Evolutionary conservation across 148 eudicot species (phyloP).

Genomic region (Camellia granthamiana): DNA sequence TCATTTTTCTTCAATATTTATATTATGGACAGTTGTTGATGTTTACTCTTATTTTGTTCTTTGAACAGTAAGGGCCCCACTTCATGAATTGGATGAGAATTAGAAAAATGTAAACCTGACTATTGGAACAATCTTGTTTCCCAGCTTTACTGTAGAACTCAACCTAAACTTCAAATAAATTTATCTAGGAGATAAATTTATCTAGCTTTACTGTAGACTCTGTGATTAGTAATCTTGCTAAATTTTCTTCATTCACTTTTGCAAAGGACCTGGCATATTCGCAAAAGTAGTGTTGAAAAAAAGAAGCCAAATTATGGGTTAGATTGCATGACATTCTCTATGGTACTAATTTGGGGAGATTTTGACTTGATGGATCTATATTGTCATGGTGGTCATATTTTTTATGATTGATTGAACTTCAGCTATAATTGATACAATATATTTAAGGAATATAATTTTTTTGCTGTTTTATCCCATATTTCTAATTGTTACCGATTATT

Average conservation of each 20-base stretch:
- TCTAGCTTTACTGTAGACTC: not conserved
- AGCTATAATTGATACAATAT: not conserved
- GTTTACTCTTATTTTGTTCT: not conserved
- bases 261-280: not conserved
- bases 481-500: not conserved
- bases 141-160: not conserved
- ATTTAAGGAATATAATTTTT: not conserved
- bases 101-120: not conserved
- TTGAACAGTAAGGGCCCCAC: slow-evolving; percentile 1
- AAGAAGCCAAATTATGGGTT: not conserved
- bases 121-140: not conserved
- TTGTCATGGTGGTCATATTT: not conserved
- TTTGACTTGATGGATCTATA: not conserved
- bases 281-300: not conserved
- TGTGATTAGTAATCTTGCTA: not conserved
- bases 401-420: not conserved
- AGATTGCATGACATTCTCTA: not conserved
- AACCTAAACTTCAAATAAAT: not conserved
- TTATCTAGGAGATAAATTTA: too few species aligned
- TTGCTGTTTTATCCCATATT: not conserved
- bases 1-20: not conserved
- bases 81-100: not conserved
- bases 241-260: not conserved
- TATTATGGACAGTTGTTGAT: not conserved
- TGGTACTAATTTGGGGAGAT: not conserved